phyloP scores from a whole-genome alignment of 164 flowering plant genomes.

The Tetracentron sinense region DNA sequence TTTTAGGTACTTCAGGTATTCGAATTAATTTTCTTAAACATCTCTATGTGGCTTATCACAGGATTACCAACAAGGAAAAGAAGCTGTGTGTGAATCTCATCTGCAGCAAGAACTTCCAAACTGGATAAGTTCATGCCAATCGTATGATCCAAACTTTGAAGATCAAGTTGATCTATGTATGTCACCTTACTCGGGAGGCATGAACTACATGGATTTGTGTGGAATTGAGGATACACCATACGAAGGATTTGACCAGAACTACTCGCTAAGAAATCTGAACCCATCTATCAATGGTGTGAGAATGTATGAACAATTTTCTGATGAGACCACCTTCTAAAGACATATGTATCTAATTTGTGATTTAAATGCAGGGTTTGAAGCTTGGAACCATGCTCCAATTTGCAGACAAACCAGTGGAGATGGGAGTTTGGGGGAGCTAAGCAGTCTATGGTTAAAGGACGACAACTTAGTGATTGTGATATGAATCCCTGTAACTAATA shows the following conservation, averaged over 20 bases:
- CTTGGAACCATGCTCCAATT: conserved; percentile 26
- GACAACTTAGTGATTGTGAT: conserved; percentile 30
- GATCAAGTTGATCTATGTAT: conserved; percentile 44
- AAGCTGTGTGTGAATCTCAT: conserved; percentile 19
- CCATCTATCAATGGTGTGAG: conserved; percentile 26
- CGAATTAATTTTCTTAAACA: background rate
- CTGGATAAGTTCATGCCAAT: conserved; percentile 35
- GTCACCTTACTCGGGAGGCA: conserved; percentile 41
- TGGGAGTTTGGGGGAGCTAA: conserved; percentile 25
- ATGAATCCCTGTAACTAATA: conserved; percentile 5
- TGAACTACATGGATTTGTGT: conserved; percentile 33
- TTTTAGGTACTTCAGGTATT: too few species aligned
- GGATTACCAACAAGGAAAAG: conserved; percentile 39
- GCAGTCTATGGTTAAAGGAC: conserved; percentile 28
- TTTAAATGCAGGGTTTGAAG: conserved; percentile 35
- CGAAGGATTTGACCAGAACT: conserved; percentile 37
- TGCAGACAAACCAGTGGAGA: conserved; percentile 41
- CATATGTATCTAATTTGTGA: conserved; percentile 18
- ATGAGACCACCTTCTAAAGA: conserved; percentile 6
- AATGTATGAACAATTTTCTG: conserved; percentile 6
- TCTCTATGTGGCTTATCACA: conserved; percentile 19
- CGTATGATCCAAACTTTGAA: conserved; percentile 32
- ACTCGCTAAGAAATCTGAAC: too few species aligned
- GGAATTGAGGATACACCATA: conserved; percentile 45
- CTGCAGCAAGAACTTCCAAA: conserved; percentile 24